Evolutionary conservation across 805 yeast species (phyloP).

Genomic region (Candida vartiovaarae): DNA sequence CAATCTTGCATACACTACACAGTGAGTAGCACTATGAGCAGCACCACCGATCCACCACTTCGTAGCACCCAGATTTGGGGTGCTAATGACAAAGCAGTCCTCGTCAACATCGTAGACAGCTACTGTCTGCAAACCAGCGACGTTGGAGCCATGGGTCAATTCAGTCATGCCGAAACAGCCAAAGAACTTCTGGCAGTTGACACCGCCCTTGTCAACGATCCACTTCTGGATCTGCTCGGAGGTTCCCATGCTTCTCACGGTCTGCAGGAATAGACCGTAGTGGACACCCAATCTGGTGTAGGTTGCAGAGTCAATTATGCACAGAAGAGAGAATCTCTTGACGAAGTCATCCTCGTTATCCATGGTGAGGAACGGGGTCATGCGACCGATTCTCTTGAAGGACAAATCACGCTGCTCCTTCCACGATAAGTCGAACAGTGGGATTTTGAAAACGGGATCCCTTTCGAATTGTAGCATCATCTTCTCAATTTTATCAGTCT

Average conservation of each 20-base stretch:
- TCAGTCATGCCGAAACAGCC: slow-evolving; percentile 96
- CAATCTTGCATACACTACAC: slow-evolving; percentile 75
- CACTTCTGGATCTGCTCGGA: slow-evolving; percentile 75
- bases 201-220: slow-evolving; percentile 63
- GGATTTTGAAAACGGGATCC: slow-evolving; percentile 53
- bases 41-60: slow-evolving; percentile 99
- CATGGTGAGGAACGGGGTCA: slow-evolving; percentile 48
- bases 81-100: slow-evolving; percentile 67
- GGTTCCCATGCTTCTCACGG: slow-evolving; percentile 83
- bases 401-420: slow-evolving; percentile 50
- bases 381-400: slow-evolving; percentile 37
- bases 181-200: slow-evolving; percentile 46
- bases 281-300: slow-evolving; percentile 84
- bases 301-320: slow-evolving; percentile 68
- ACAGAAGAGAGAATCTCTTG: slow-evolving; percentile 48
- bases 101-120: slow-evolving; percentile 65
- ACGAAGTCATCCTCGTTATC: slow-evolving; percentile 36
- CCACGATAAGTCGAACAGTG: slow-evolving; percentile 46
- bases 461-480: slow-evolving; percentile 54
- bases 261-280: slow-evolving; percentile 71
- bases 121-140: slow-evolving; percentile 84
- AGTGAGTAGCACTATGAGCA: slow-evolving; percentile 87
- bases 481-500: slow-evolving; percentile 37
- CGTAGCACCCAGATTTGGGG: slow-evolving; percentile 89
- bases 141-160: slow-evolving; percentile 88